phyloP scores from a whole-genome alignment of 495 filamentous ascomycete species.

The Paragyromitra xinjiangensis region DNA sequence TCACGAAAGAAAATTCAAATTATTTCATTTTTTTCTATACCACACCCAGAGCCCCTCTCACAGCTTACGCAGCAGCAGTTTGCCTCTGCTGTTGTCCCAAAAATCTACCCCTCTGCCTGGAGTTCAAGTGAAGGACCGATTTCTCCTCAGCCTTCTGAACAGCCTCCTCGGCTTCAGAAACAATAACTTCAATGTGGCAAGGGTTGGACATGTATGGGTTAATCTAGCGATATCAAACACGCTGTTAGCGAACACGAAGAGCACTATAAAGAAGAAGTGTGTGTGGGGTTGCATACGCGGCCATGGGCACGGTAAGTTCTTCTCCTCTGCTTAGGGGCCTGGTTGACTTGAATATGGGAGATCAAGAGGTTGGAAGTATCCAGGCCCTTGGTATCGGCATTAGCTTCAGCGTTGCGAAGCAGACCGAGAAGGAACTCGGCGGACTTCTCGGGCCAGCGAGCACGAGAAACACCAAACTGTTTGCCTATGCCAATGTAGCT shows the following conservation, averaged over 20 bases:
- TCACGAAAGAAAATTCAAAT: conserved; percentile 39
- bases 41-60: background rate
- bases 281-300: conserved; percentile 76
- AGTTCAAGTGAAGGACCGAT: conserved; percentile 72
- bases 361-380: conserved; percentile 95
- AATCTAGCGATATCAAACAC: conserved; percentile 68
- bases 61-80: conserved; percentile 77
- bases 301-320: conserved; percentile 99
- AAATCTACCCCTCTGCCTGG: conserved; percentile 86
- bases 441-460: conserved; percentile 99
- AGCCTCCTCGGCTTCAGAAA: conserved; percentile 93
- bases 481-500: conserved; percentile 72
- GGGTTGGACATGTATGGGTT: conserved; percentile 99
- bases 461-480: conserved; percentile 94
- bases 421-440: conserved; percentile 96
- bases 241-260: conserved; percentile 15
- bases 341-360: conserved; percentile 99
- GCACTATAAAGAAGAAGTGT: background rate
- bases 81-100: conserved; percentile 69
- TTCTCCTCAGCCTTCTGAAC: conserved; percentile 80
- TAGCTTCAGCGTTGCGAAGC: conserved; percentile 98
- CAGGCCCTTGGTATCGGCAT: conserved; percentile 98
- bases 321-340: conserved; percentile 97
- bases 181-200: conserved; percentile 99
- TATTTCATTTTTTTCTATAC: conserved; percentile 38